phyloP scores from a whole-genome alignment of 2,329 filamentous ascomycete species.

The Chrysoporthe puriensis region DNA sequence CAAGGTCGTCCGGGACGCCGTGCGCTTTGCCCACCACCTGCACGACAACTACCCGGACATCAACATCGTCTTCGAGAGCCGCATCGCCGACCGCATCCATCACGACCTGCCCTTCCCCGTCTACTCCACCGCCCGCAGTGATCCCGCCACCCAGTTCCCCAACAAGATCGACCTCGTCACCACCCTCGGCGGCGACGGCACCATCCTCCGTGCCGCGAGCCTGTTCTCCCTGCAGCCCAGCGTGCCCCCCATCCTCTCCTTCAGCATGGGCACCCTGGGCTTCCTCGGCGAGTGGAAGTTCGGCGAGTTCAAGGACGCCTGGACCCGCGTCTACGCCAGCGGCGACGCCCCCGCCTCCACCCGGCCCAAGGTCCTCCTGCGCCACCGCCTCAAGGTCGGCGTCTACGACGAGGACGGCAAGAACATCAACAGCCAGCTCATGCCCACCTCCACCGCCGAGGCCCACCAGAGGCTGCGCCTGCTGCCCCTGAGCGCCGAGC shows the following conservation, averaged over 20 bases:
- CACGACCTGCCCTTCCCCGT: slow-evolving; percentile 73
- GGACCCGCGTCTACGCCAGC: slow-evolving; percentile 89
- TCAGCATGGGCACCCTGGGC: slow-evolving; percentile 95
- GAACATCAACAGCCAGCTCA: slow-evolving; percentile 59
- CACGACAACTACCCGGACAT: slow-evolving; percentile 78
- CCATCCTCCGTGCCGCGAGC: slow-evolving; percentile 82
- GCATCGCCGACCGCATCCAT: slow-evolving; percentile 74
- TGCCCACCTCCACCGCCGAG: slow-evolving; percentile 51
- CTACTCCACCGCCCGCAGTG: slow-evolving; percentile 58
- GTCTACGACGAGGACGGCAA: slow-evolving; percentile 73
- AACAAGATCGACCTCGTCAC: slow-evolving; percentile 85
- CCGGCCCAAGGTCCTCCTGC: slow-evolving; percentile 82
- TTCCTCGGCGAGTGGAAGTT: slow-evolving; percentile 98
- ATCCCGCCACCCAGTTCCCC: slow-evolving; percentile 59
- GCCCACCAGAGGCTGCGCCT: slow-evolving; percentile 44
- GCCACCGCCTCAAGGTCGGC: slow-evolving; percentile 84
- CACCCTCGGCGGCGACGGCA: slow-evolving; percentile 92
- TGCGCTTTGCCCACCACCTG: slow-evolving; percentile 71
- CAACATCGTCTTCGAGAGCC: slow-evolving; percentile 80
- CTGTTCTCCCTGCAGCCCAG: slow-evolving; percentile 80
- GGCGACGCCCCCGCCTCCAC: slow-evolving; percentile 46
- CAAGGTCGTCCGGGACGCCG: slow-evolving; percentile 54
- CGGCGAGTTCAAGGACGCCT: slow-evolving; percentile 86
- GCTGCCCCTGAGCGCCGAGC: slow-evolving; percentile 27
- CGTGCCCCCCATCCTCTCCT: slow-evolving; percentile 90